Evolutionary conservation across 208 protist species (phyloP).

Genomic region (Acanthamoeba divionensis): DNA sequence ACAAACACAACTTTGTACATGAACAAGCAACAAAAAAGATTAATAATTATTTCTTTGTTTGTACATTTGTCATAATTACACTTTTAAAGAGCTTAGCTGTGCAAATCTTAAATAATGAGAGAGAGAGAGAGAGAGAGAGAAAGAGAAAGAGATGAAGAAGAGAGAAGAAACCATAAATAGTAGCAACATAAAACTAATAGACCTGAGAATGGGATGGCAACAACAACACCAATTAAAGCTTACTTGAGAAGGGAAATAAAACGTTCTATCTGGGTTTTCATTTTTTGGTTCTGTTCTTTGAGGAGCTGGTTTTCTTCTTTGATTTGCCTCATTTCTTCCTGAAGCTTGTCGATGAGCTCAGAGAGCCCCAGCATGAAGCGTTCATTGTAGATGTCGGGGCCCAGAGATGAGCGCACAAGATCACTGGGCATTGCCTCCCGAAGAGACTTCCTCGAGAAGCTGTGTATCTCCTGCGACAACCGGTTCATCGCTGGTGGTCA

Average conservation of each 20-base stretch:
- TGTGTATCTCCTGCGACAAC: neutral
- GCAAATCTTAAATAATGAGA: too few relatives aligned
- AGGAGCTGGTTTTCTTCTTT: neutral
- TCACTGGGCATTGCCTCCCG: neutral
- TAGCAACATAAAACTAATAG: too few relatives aligned
- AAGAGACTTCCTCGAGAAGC: neutral
- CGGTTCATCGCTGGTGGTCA: neutral
- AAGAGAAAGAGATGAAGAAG: too few relatives aligned
- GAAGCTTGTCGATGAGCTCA: neutral
- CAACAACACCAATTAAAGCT: too few relatives aligned
- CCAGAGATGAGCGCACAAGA: neutral
- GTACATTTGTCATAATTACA: too few relatives aligned
- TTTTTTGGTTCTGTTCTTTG: neutral
- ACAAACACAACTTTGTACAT: too few relatives aligned
- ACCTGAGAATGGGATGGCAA: too few relatives aligned
- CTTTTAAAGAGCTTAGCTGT: too few relatives aligned
- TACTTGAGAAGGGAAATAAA: neutral
- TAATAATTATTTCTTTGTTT: too few relatives aligned
- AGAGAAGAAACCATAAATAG: too few relatives aligned
- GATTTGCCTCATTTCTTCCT: neutral
- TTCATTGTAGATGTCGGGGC: neutral
- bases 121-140: too few relatives aligned
- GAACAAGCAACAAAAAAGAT: too few relatives aligned
- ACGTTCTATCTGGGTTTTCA: slow-evolving; percentile 17
- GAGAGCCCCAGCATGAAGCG: neutral